Evolutionary conservation across 2,329 filamentous ascomycete species (phyloP).

Genomic region (Drechslerella stenobrocha): DNA sequence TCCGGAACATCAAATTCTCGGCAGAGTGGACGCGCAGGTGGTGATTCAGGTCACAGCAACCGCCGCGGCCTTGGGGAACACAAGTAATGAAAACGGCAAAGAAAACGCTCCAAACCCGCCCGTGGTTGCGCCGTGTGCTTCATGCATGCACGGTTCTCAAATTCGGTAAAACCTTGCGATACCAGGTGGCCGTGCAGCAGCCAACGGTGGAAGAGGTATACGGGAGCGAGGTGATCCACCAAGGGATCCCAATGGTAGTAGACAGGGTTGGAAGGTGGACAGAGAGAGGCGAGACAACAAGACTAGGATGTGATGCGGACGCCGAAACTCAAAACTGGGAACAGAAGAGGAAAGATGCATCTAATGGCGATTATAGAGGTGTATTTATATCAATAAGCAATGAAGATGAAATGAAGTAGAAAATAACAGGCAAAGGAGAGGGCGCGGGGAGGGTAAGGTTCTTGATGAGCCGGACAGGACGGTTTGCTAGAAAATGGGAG

Average conservation of each 20-base stretch:
- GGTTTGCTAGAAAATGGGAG: too few species aligned
- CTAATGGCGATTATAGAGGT: conserved; percentile 4
- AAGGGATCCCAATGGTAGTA: not conserved
- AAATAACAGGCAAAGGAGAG: not conserved
- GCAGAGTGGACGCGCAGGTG: too few species aligned
- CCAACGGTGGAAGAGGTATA: not conserved
- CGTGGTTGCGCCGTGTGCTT: not conserved
- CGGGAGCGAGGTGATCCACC: not conserved
- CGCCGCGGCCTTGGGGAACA: too few species aligned
- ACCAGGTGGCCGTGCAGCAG: not conserved
- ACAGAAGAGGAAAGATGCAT: conserved; percentile 6
- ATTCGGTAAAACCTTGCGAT: conserved; percentile 1
- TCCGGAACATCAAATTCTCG: conserved; percentile 2
- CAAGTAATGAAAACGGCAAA: not conserved
- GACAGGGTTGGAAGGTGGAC: not conserved
- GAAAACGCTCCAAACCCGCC: not conserved
- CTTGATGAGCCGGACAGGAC: not conserved
- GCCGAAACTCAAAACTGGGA: not conserved
- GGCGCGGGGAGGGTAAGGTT: not conserved
- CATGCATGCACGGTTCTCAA: not conserved
- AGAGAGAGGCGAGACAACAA: not conserved
- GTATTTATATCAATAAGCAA: not conserved
- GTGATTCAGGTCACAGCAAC: too few species aligned
- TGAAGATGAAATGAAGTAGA: not conserved
- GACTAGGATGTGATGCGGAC: not conserved